phyloP scores from a whole-genome alignment of 2,329 filamentous ascomycete species.

The Xenosphaeropsis pyriputrescens region DNA sequence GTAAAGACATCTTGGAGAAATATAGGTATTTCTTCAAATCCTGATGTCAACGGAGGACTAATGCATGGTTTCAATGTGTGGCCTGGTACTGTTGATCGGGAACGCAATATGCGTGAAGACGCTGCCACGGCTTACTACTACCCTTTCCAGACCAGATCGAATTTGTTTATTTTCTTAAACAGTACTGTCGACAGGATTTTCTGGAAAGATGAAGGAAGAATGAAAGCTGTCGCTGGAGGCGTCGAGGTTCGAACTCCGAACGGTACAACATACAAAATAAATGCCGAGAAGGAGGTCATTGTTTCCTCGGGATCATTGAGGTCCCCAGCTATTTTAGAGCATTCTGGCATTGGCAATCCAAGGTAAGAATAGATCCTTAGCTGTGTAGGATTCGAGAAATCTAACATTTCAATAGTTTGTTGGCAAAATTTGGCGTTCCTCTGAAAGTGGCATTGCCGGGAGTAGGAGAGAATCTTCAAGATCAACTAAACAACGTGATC shows the following conservation, averaged over 20 bases:
- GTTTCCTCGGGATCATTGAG: constrained; percentile 12
- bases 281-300: constrained; percentile 15
- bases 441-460: constrained; percentile 3
- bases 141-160: constrained; percentile 20
- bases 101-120: constrained; percentile 22
- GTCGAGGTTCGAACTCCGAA: constrained; percentile 11
- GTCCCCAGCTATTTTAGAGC: constrained; percentile 17
- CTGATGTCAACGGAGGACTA: constrained; percentile 23
- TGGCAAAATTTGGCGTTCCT: constrained; percentile 5
- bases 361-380: neutral
- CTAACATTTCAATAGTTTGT: neutral
- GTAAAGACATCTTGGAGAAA: constrained; percentile 18
- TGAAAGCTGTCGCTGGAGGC: neutral
- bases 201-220: constrained; percentile 1
- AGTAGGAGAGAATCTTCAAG: constrained; percentile 1
- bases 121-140: constrained; percentile 26
- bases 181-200: constrained; percentile 6
- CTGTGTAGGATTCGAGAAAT: no score
- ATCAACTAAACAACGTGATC: constrained; percentile 3
- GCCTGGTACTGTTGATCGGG: constrained; percentile 25
- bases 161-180: constrained; percentile 17
- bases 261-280: constrained; percentile 9
- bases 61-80: constrained; percentile 22
- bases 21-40: constrained; percentile 19
- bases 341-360: constrained; percentile 17